Evolutionary conservation across 345 rosid genomes (phyloP).

Genomic region (Citrus inodora): DNA sequence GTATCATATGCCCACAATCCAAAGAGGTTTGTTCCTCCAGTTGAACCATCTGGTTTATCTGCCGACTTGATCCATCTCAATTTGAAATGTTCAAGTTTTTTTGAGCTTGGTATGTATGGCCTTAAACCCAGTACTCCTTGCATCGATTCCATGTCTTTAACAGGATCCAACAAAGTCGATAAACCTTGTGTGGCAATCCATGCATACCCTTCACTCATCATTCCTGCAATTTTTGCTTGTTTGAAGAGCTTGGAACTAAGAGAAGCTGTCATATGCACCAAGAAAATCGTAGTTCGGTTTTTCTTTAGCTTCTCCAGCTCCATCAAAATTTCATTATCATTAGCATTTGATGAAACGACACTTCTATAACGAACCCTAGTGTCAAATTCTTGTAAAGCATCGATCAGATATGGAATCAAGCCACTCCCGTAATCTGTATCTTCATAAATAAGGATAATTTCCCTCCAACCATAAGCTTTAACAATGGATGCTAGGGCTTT

Average conservation of each 20-base stretch:
- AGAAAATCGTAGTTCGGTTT: background rate
- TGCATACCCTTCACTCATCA: conserved; percentile 26
- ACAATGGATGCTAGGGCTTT: conserved; percentile 18
- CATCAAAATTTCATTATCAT: background rate
- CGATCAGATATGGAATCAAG: conserved; percentile 9
- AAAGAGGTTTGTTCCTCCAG: background rate
- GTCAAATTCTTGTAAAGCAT: conserved; percentile 6
- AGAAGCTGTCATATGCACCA: conserved; percentile 15
- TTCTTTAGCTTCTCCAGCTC: background rate
- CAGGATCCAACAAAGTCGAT: conserved; percentile 1
- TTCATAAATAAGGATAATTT: conserved; percentile 20
- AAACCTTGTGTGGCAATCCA: conserved; percentile 22
- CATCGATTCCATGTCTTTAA: conserved; percentile 13
- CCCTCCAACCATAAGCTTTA: conserved; percentile 25
- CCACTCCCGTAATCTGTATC: conserved; percentile 21
- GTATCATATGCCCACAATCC: conserved; percentile 45
- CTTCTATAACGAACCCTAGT: background rate
- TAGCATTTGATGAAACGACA: background rate
- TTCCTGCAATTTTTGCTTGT: background rate
- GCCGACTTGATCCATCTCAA: background rate
- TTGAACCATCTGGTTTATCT: background rate
- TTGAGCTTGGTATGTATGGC: conserved; percentile 9
- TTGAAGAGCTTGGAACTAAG: conserved; percentile 9
- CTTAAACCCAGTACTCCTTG: conserved; percentile 29
- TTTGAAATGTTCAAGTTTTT: conserved; percentile 11